Conservation (phyloP, 345 rosid species). For the Clarkia xantiana region DNA sequence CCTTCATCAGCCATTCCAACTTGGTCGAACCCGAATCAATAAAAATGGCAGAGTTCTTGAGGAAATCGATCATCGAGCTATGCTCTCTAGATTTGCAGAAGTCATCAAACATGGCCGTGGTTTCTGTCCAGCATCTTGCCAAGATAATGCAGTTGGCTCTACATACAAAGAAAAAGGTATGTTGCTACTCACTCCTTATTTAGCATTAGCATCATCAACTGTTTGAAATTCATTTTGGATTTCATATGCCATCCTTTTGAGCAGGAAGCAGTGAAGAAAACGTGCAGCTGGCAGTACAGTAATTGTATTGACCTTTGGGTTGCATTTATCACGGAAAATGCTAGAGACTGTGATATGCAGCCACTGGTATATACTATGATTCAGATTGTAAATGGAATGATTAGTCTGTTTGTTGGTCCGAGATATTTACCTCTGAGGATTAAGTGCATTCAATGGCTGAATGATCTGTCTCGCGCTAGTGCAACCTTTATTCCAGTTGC, state of each 20-base stretch:
- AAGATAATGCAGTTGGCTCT: slow-evolving; percentile 57
- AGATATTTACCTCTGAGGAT: slow-evolving; percentile 72
- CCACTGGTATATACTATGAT: slow-evolving; percentile 37
- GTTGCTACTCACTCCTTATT: too few relatives aligned
- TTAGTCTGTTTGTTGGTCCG: slow-evolving; percentile 67
- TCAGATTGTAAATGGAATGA: slow-evolving; percentile 81
- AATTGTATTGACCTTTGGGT: slow-evolving; percentile 90
- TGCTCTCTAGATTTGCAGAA: slow-evolving; percentile 74
- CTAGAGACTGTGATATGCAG: slow-evolving; percentile 52
- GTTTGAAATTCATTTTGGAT: too few relatives aligned
- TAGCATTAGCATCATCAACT: too few relatives aligned
- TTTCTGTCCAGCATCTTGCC: slow-evolving; percentile 52
- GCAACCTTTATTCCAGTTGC: slow-evolving; percentile 67
- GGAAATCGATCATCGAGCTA: slow-evolving; percentile 52
- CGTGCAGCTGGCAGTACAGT: slow-evolving; percentile 68
- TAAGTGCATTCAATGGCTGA: slow-evolving; percentile 78
- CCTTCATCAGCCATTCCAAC: slow-evolving; percentile 53
- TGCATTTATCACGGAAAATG: slow-evolving; percentile 37
- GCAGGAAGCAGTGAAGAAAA: slow-evolving; percentile 74
- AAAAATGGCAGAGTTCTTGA: slow-evolving; percentile 33
- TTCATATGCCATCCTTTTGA: too few relatives aligned
- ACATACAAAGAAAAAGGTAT: slow-evolving; percentile 62
- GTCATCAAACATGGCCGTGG: slow-evolving; percentile 45
- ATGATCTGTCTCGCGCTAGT: slow-evolving; percentile 53
- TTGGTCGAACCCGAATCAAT: slow-evolving; percentile 32